Conservation (phyloP, 106 monocot species). For the Alisma plantagoaquatica region DNA sequence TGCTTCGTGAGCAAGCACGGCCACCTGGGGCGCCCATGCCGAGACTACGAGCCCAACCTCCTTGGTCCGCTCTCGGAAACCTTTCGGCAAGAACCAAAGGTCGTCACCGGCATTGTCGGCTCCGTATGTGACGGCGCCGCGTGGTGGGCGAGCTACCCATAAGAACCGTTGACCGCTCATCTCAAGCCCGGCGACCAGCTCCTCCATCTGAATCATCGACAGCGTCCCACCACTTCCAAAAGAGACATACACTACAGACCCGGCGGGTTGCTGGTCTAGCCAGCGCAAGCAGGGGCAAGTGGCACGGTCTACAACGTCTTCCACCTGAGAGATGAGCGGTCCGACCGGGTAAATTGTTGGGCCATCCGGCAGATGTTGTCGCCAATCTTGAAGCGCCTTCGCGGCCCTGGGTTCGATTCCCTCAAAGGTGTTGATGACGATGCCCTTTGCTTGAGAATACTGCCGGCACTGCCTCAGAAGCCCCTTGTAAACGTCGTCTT, state of each 20-base stretch:
- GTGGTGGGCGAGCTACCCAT: background rate
- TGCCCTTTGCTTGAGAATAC: background rate
- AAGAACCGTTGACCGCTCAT: constrained; percentile 3
- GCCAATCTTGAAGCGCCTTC: background rate
- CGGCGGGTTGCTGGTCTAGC: background rate
- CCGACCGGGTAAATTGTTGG: background rate
- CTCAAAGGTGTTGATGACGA: background rate
- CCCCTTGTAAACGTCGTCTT: background rate
- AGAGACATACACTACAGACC: constrained; percentile 2
- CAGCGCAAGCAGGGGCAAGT: background rate
- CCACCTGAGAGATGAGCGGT: background rate
- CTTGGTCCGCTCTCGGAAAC: background rate
- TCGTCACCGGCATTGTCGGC: background rate
- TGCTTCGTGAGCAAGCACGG: background rate
- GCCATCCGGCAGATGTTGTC: too few species aligned
- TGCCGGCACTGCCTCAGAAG: background rate
- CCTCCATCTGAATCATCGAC: background rate
- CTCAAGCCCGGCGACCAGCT: background rate
- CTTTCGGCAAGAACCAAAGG: background rate
- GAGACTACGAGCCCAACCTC: background rate
- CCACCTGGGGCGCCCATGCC: background rate
- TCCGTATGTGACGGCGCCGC: background rate
- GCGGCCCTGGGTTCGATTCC: background rate
- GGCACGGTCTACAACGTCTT: background rate
- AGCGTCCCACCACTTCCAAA: constrained; percentile 2